Percentiles rank a stretch among this genome's conserved stretches.
Evolutionary conservation across 1,284 basidiomycete genomes (phyloP).

Genomic region (Ganoderma sp.): DNA sequence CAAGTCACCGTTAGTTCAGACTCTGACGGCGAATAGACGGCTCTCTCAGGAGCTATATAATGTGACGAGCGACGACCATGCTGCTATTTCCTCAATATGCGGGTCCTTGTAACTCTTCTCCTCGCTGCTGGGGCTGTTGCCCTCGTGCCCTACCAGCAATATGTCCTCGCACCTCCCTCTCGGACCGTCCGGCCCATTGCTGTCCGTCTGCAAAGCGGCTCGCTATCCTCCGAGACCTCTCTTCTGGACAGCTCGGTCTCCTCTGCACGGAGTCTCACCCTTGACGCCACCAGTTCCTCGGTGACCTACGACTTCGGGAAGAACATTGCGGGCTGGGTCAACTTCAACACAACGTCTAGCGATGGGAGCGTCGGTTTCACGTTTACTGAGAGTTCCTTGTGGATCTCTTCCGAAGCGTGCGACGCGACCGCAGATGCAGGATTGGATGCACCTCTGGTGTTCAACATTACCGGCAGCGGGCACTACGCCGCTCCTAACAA

Average conservation of each 20-base stretch:
- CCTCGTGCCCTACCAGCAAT: conserved; percentile 15
- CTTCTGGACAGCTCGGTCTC: conserved; percentile 7
- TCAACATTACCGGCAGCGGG: conserved; percentile 20
- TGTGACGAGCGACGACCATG: background rate
- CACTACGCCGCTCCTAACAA: conserved; percentile 21
- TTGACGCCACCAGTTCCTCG: conserved; percentile 19
- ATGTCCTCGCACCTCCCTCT: conserved; percentile 28
- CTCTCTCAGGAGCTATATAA: conserved; percentile 2
- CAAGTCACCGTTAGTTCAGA: background rate
- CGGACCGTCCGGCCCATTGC: conserved; percentile 24
- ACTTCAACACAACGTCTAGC: conserved; percentile 20
- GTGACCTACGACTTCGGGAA: conserved; percentile 32
- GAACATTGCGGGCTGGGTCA: conserved; percentile 28
- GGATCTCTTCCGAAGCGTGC: conserved; percentile 24
- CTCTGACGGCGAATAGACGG: background rate
- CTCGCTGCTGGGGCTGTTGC: background rate
- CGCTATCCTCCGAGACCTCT: conserved; percentile 10
- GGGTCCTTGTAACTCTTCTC: background rate
- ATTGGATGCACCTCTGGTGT: conserved; percentile 24
- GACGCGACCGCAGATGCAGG: conserved; percentile 25
- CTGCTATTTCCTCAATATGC: background rate
- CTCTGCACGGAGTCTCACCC: conserved; percentile 6
- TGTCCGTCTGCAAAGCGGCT: conserved; percentile 19
- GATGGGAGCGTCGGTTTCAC: conserved; percentile 26
- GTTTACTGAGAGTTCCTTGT: conserved; percentile 28